These are phyloP conservation scores for Neocucurbitaria cava DNA, from an alignment of 2,329 filamentous ascomycete genomes.

Conservation along the genomic window DNA sequence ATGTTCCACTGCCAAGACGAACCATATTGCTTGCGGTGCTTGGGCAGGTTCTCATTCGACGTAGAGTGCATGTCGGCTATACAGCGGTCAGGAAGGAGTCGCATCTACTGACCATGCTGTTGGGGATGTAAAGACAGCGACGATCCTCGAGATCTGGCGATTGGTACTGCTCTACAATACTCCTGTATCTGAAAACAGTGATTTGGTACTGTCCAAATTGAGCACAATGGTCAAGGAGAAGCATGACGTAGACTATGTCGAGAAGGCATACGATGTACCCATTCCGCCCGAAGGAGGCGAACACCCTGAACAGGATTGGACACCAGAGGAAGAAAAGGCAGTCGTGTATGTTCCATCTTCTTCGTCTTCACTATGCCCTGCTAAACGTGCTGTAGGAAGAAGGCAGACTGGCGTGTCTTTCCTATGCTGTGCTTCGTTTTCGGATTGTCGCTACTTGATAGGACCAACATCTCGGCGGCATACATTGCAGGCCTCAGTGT, in stretches of 20 bases:
- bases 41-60: not conserved
- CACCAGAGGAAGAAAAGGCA: constrained; percentile 37
- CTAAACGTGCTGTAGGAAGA: no score
- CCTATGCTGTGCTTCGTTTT: constrained; percentile 46
- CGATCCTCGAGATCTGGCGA: not conserved
- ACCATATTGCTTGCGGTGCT: not conserved
- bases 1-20: not conserved
- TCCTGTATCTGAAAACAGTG: not conserved
- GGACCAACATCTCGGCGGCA: constrained; percentile 31
- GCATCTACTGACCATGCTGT: not conserved
- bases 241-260: not conserved
- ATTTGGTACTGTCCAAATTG: not conserved
- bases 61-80: not conserved
- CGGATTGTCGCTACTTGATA: constrained; percentile 32
- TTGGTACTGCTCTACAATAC: not conserved
- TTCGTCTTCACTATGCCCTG: not conserved
- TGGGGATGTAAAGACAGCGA: not conserved
- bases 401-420: constrained; percentile 40
- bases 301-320: constrained; percentile 33
- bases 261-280: constrained; percentile 8
- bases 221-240: not conserved
- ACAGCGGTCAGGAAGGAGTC: not conserved
- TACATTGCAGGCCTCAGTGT: constrained; percentile 28
- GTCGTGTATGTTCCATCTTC: constrained; percentile 34
- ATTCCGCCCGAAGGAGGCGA: constrained; percentile 1